Evolutionary conservation across 148 eudicot genomes (phyloP).

Genomic region (Arctostaphylos glauca): DNA sequence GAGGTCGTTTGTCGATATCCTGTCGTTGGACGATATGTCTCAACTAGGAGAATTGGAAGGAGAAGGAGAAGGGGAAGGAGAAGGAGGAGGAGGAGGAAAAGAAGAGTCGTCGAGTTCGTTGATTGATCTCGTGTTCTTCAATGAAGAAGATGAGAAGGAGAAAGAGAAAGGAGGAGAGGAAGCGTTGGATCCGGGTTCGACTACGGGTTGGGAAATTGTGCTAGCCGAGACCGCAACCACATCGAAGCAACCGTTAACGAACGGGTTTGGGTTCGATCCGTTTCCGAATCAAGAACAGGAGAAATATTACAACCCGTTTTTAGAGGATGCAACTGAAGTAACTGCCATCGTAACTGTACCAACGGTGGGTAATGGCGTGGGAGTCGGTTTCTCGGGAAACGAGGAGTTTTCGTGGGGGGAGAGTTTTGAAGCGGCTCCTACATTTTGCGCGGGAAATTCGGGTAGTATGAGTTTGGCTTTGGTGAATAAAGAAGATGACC

Average conservation of each 20-base stretch:
- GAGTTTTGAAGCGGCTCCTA: conserved; percentile 48
- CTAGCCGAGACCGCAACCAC: conserved; percentile 20
- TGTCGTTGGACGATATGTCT: not conserved
- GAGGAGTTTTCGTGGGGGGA: conserved; percentile 27
- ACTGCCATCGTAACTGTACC: not conserved
- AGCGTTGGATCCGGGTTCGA: conserved; percentile 10
- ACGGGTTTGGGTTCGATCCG: conserved; percentile 10
- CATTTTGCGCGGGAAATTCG: conserved; percentile 45
- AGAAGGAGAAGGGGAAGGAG: not conserved
- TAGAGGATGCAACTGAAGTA: conserved; percentile 36
- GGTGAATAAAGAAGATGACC: conserved; percentile 35
- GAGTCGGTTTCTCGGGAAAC: conserved; percentile 18
- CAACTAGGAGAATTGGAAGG: not conserved
- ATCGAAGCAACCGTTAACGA: not conserved
- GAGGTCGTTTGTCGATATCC: not conserved
- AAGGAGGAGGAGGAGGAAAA: not conserved
- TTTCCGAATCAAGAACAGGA: conserved; percentile 12
- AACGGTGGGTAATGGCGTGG: not conserved
- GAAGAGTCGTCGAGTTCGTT: conserved; percentile 14
- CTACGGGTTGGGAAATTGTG: conserved; percentile 38
- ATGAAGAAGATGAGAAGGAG: conserved; percentile 26
- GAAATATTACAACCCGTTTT: conserved; percentile 63
- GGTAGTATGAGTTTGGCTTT: conserved; percentile 8
- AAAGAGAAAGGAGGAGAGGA: not conserved
- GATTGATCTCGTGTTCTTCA: conserved; percentile 46